phyloP scores from a whole-genome alignment of 2,329 filamentous ascomycete species.

The Trichoderma pleuroti region DNA sequence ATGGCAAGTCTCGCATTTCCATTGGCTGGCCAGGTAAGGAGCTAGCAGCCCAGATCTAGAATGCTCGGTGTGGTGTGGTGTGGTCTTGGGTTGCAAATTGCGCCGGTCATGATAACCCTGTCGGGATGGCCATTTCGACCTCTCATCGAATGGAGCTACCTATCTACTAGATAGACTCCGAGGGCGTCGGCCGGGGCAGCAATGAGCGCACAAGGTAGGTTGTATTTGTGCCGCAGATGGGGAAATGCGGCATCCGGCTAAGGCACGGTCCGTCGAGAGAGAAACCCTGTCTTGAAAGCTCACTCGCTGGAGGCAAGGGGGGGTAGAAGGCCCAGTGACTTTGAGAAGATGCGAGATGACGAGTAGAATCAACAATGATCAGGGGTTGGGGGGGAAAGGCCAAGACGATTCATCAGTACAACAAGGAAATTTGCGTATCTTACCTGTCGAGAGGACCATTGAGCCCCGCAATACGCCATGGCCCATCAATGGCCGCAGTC shows the following conservation, averaged over 20 bases:
- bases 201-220: neutral
- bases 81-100: conserved; percentile 8
- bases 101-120: neutral
- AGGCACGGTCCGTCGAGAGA: neutral
- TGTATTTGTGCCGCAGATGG: neutral
- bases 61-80: conserved; percentile 21
- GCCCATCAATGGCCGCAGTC: conserved; percentile 68
- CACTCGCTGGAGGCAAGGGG: conserved; percentile 34
- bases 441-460: conserved; percentile 88
- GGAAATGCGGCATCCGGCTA: neutral
- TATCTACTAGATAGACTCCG: conserved; percentile 18
- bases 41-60: conserved; percentile 23
- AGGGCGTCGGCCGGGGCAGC: conserved; percentile 6
- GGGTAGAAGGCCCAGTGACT: conserved; percentile 44
- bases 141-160: neutral
- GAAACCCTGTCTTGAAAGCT: conserved; percentile 9
- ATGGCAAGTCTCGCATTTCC: conserved; percentile 32
- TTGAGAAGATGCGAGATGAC: conserved; percentile 40
- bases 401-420: neutral
- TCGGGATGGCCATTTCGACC: neutral
- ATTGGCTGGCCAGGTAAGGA: conserved; percentile 38
- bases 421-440: conserved; percentile 37
- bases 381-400: conserved; percentile 23
- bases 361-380: conserved; percentile 27
- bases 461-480: conserved; percentile 69